Evolutionary conservation across 208 protist genomes (phyloP).

Genomic region (Trypanosoma cruzi): DNA sequence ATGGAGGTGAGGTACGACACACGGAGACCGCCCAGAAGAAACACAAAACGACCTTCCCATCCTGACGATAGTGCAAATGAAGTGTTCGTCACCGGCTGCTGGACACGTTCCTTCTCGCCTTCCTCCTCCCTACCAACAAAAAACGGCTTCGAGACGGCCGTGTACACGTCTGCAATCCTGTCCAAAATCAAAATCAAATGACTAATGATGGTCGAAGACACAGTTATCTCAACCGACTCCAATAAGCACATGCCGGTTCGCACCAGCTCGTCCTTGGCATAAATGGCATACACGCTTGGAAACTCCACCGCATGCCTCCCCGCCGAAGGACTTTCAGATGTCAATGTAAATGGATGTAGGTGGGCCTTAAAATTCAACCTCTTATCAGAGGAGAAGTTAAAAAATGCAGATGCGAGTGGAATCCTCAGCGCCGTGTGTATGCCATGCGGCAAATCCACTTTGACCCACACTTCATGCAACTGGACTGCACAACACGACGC

Average conservation of each 20-base stretch:
- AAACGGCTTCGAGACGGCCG: conserved; percentile 28
- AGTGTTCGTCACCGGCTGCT: not conserved
- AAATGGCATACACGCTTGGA: conserved; percentile 73
- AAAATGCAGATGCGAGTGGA: conserved; percentile 61
- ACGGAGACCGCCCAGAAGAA: conserved; percentile 66
- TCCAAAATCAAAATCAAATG: conserved; percentile 72
- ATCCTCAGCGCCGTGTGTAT: conserved; percentile 55
- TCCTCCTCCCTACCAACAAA: conserved; percentile 19
- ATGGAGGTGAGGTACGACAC: conserved; percentile 82
- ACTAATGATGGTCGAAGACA: conserved; percentile 81
- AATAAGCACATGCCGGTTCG: conserved; percentile 57
- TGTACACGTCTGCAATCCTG: conserved; percentile 48
- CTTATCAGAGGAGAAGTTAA: conserved; percentile 68
- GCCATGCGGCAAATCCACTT: conserved; percentile 57
- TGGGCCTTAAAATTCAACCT: conserved; percentile 63
- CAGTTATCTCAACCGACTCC: conserved; percentile 69
- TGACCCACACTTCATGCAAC: conserved; percentile 54
- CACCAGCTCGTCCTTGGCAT: conserved; percentile 64
- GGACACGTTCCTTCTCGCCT: conserved; percentile 2
- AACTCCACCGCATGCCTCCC: conserved; percentile 61
- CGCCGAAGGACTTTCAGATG: conserved; percentile 28
- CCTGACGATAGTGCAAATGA: not conserved
- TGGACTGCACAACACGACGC: conserved; percentile 47
- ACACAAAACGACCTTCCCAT: conserved; percentile 47
- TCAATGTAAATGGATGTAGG: conserved; percentile 75